Evolutionary conservation across 2,329 filamentous ascomycete genomes (phyloP).

Genomic region (Cercospora sp.): DNA sequence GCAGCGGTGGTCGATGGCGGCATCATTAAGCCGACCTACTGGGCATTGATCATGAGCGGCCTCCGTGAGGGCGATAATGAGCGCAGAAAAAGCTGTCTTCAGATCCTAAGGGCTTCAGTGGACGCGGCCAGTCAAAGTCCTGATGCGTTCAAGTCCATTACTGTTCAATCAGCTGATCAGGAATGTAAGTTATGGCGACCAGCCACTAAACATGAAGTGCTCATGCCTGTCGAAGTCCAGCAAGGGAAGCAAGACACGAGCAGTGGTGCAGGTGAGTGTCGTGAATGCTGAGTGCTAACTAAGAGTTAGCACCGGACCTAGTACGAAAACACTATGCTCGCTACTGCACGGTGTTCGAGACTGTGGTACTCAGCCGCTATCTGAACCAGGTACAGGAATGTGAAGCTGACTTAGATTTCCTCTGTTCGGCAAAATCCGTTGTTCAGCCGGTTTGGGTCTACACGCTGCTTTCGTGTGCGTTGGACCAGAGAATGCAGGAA

Average conservation of each 20-base stretch:
- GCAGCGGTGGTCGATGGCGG: conserved; percentile 1
- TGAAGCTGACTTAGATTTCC: conserved; percentile 44
- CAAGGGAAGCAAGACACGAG: background rate
- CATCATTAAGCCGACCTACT: conserved; percentile 39
- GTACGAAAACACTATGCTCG: conserved; percentile 43
- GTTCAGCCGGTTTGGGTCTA: conserved; percentile 46
- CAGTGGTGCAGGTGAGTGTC: conserved; percentile 20
- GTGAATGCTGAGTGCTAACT: conserved; percentile 12
- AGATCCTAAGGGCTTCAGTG: conserved; percentile 47
- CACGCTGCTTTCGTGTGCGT: conserved; percentile 44
- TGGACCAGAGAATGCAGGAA: conserved; percentile 47
- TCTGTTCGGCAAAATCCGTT: conserved; percentile 40
- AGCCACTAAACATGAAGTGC: background rate
- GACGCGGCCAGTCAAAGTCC: conserved; percentile 30
- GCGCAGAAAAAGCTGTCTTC: conserved; percentile 49
- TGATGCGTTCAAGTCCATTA: conserved; percentile 1
- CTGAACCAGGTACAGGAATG: conserved; percentile 51
- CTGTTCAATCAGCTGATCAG: background rate
- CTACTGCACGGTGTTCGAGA: conserved; percentile 50
- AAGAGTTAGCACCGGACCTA: conserved; percentile 6
- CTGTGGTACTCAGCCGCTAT: conserved; percentile 51
- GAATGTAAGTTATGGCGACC: conserved; percentile 7
- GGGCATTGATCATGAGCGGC: conserved; percentile 42
- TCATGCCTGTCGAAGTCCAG: background rate
- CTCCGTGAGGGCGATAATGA: conserved; percentile 47